A percentile compares a stretch with the other conserved stretches of the same genome.
These are phyloP conservation scores for Lactarius vividus DNA, from an alignment of 768 basidiomycete species.

Conservation along the genomic window DNA sequence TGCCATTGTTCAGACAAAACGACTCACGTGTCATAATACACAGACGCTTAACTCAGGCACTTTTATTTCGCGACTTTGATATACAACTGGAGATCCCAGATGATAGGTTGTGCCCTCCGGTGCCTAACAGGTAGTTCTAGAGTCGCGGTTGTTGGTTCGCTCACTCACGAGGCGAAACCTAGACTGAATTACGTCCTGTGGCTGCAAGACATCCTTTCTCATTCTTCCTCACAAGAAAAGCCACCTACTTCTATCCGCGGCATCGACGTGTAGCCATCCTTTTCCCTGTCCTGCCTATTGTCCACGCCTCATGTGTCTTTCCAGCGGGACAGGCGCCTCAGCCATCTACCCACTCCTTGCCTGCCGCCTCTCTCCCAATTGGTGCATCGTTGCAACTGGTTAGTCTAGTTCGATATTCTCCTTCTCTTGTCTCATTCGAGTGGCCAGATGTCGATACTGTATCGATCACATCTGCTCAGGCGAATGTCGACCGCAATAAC, in stretches of 20 bases:
- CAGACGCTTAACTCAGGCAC: constrained; percentile 76
- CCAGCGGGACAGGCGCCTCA: constrained; percentile 86
- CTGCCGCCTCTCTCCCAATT: constrained; percentile 49
- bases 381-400: constrained; percentile 74
- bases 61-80: constrained; percentile 72
- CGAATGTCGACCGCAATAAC: constrained; percentile 57
- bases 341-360: constrained; percentile 85
- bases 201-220: constrained; percentile 62
- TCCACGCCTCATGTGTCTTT: not conserved
- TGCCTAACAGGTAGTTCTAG: constrained; percentile 34
- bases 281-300: not conserved
- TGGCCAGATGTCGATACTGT: constrained; percentile 63
- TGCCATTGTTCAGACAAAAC: not conserved
- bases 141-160: not conserved
- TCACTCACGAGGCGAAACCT: not conserved
- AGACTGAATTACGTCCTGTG: constrained; percentile 88
- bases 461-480: constrained; percentile 55
- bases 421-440: not conserved
- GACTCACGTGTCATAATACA: constrained; percentile 23
- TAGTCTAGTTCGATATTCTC: not conserved
- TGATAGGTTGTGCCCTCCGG: constrained; percentile 85
- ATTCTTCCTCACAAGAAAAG: constrained; percentile 11
- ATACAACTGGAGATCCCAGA: constrained; percentile 59
- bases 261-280: constrained; percentile 64
- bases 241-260: constrained; percentile 40